These are phyloP conservation scores for Fraxinus pennsylvanica DNA, from an alignment of 257 asterid species.

Conservation along the genomic window DNA sequence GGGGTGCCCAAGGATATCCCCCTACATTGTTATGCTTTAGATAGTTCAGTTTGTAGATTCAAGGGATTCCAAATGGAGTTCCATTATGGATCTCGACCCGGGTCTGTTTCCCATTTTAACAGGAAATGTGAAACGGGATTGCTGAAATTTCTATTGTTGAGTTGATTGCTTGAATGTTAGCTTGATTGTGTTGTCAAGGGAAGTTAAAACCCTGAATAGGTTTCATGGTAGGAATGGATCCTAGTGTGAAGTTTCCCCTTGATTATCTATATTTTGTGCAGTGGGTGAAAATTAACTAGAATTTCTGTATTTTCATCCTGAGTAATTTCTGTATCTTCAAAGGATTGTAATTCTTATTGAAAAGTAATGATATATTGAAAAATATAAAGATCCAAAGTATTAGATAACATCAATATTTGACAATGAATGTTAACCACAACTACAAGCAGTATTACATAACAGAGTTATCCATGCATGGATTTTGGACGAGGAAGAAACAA, in stretches of 20 bases:
- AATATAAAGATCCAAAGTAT: not conserved
- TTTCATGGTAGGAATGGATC: conserved; percentile 53
- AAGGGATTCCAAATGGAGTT: conserved; percentile 40
- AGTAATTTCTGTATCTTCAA: conserved; percentile 6
- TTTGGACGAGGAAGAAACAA: not conserved
- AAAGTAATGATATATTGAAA: not conserved
- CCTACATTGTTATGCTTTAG: conserved; percentile 23
- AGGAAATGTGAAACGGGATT: conserved; percentile 45
- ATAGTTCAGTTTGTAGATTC: conserved; percentile 35
- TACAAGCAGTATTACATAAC: not conserved
- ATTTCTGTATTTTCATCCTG: conserved; percentile 24
- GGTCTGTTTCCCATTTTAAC: conserved; percentile 53
- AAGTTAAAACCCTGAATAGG: conserved; percentile 27
- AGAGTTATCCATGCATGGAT: not conserved
- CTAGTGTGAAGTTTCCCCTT: conserved; percentile 33
- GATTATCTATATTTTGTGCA: conserved; percentile 21
- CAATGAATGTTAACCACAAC: too few species aligned
- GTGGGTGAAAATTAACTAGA: conserved; percentile 25
- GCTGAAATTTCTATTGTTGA: conserved; percentile 26
- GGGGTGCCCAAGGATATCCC: conserved; percentile 38
- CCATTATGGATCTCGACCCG: conserved; percentile 30
- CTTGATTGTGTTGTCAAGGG: conserved; percentile 31
- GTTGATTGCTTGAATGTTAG: conserved; percentile 30
- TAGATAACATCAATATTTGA: not conserved
- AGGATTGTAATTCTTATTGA: not conserved